Base-by-base conservation (phyloP, 2,329 filamentous ascomycete genomes). In the Hypoxylon sp. region DNA sequence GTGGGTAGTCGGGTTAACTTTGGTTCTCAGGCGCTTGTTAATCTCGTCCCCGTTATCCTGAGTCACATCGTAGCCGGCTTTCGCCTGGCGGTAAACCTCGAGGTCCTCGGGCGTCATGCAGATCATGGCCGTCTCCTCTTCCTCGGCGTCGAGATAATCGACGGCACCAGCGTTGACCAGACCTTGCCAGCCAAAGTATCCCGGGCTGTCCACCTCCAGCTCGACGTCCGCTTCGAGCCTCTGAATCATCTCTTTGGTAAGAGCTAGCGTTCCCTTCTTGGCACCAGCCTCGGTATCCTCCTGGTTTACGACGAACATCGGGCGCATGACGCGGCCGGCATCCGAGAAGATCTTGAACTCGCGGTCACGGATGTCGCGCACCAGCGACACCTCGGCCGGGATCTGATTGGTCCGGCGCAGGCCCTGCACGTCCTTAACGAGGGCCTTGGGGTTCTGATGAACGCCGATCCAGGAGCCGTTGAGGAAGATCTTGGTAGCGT, bases 261-360 rank as follows among this genome's bases (percentile, higher is more conserved):
- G 81, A 9, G 93, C 87, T 35, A 99, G 80, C 23, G 87, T 87
- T 49, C 92, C 93, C 71, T 88, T 81, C 26, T 75, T 70, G 11
- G 78, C 71, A 2, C 77, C 78, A 2, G 73, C 85, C 60, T 91
- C 91, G 4, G 91, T 91, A 55, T 89, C 87, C 53, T 96, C 88
- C 69, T 94, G 95, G 68, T 98, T 92, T 31, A 99, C 90, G 9
- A 96, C 93, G 73, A 96, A 98, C 4, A 98, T 80, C 0, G 95
- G 95, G 63, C 95, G 86, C 81, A 95, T 96, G 51, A 99, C 93
- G 75, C 95, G 88, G 23, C 95, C 95, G 37, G 94, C 94, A 74
- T 99, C 95, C 2, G 94, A 98, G 75, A 98, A 97, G 68, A 99
- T 94, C 77, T 96, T 96, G 83, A 99, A 97, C 75, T 99, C 95